A percentile compares a stretch with the other conserved stretches of the same genome.
phyloP scores from a whole-genome alignment of 2,329 filamentous ascomycete genomes.

The Pestalotiopsis sp. region DNA sequence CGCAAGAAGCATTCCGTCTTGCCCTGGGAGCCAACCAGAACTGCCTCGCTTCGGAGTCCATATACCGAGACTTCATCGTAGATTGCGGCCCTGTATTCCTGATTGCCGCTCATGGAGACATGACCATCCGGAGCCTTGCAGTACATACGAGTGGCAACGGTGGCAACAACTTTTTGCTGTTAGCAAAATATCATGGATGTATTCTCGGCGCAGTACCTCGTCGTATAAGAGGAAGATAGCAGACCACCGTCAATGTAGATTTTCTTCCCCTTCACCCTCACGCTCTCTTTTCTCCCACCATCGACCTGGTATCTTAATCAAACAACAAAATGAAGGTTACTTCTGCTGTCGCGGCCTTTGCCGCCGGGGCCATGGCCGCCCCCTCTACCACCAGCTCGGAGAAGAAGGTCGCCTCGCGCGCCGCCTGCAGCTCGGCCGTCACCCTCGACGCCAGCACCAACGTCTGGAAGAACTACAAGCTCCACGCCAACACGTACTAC shows the following conservation, averaged over 20 bases:
- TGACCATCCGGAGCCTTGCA: background rate
- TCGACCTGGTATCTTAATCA: slow-evolving; percentile 16
- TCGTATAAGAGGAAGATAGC: slow-evolving; percentile 29
- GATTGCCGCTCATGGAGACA: slow-evolving; percentile 25
- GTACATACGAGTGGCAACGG: background rate
- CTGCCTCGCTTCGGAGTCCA: slow-evolving; percentile 28
- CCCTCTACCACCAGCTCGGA: slow-evolving; percentile 17
- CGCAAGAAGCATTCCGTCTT: background rate
- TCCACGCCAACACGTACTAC: slow-evolving; percentile 36
- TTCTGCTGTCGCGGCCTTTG: slow-evolving; percentile 28
- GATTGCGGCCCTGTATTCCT: slow-evolving; percentile 35
- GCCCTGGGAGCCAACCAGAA: background rate
- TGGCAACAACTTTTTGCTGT: slow-evolving; percentile 8
- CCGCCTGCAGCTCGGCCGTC: slow-evolving; percentile 29
- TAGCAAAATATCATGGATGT: background rate
- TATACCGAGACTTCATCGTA: slow-evolving; percentile 31
- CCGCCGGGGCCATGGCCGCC: slow-evolving; percentile 31
- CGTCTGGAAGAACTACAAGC: slow-evolving; percentile 32
- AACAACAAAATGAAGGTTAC: slow-evolving; percentile 30
- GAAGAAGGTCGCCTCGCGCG: slow-evolving; percentile 4
- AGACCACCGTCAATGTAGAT: slow-evolving; percentile 15
- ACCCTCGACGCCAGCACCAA: slow-evolving; percentile 34
- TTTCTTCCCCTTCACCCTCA: slow-evolving; percentile 18
- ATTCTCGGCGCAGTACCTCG: background rate
- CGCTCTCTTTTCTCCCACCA: slow-evolving; percentile 26